phyloP scores from a whole-genome alignment of 1,139 yeast genomes.

The Candida tetrigidarum region DNA sequence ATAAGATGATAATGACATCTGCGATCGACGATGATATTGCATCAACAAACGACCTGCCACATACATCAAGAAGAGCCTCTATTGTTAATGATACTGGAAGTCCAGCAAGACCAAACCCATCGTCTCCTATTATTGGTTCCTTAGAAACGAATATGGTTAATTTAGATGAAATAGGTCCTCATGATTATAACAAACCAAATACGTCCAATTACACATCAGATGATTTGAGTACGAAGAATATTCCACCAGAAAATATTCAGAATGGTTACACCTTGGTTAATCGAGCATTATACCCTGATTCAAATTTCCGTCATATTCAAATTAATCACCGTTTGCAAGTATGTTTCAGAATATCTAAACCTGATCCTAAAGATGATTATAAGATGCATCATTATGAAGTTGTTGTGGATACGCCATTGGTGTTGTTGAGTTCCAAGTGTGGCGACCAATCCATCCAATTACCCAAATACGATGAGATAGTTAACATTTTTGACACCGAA shows the following conservation, averaged over 20 bases:
- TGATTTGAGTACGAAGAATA: slow-evolving; percentile 14
- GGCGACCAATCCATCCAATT: slow-evolving; percentile 67
- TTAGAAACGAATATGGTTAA: slow-evolving; percentile 46
- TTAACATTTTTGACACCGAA: slow-evolving; percentile 3
- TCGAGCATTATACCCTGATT: slow-evolving; percentile 65
- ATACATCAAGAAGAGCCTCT: slow-evolving; percentile 30
- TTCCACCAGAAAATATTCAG: slow-evolving; percentile 35
- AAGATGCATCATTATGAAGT: slow-evolving; percentile 87
- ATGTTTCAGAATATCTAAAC: slow-evolving; percentile 75
- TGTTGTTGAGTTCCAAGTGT: slow-evolving; percentile 73
- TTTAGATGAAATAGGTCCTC: slow-evolving; percentile 22
- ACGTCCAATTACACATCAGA: slow-evolving; percentile 21
- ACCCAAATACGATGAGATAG: slow-evolving; percentile 60
- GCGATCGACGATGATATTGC: slow-evolving; percentile 25
- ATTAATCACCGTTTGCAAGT: slow-evolving; percentile 79
- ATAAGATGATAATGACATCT: slow-evolving; percentile 33
- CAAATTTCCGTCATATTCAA: slow-evolving; percentile 69
- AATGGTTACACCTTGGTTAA: slow-evolving; percentile 41
- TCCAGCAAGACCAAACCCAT: slow-evolving; percentile 27
- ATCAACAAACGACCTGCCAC: slow-evolving; percentile 15
- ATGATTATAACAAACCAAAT: slow-evolving; percentile 16
- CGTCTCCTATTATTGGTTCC: slow-evolving; percentile 47
- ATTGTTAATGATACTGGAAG: slow-evolving; percentile 16
- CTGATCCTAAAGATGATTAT: slow-evolving; percentile 55
- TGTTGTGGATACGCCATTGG: slow-evolving; percentile 84